A percentile compares a stretch with the other conserved stretches of the same genome.
These are phyloP conservation scores for Rubia tinctorum DNA, from an alignment of 305 asterid species.

Conservation along the genomic window DNA sequence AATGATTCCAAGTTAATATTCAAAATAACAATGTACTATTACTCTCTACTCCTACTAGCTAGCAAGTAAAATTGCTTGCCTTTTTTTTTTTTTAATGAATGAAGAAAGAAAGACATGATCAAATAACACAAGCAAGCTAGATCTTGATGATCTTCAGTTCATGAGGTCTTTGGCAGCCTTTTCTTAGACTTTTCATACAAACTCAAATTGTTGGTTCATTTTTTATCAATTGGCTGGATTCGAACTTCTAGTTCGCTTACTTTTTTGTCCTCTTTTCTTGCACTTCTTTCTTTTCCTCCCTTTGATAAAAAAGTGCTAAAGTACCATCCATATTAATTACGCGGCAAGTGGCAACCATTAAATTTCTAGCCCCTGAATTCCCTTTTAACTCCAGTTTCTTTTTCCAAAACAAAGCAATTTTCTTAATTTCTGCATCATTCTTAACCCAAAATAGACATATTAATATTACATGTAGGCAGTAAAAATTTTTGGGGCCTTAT, in stretches of 20 bases:
- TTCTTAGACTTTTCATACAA: background rate
- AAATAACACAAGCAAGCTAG: background rate
- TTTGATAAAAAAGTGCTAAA: background rate
- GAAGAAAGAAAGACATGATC: no score
- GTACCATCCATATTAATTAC: background rate
- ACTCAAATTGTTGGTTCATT: background rate
- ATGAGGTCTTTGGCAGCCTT: slow-evolving; percentile 9
- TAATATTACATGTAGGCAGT: background rate
- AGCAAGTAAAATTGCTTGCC: no score
- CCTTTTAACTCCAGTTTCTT: slow-evolving; percentile 8
- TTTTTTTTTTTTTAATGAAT: background rate
- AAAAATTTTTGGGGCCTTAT: background rate
- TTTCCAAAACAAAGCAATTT: slow-evolving; percentile 7
- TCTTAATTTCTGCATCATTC: background rate
- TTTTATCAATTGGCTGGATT: background rate
- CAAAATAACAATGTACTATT: background rate
- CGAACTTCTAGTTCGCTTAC: background rate
- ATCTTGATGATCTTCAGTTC: background rate
- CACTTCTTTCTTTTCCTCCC: background rate
- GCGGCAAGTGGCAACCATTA: background rate
- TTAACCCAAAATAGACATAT: background rate
- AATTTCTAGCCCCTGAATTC: background rate
- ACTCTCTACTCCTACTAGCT: background rate
- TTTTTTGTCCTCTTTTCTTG: slow-evolving; percentile 5
- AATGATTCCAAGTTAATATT: no score